Conservation (phyloP, 2,329 filamentous ascomycete genomes). For the Trichoderma semiorbis region DNA sequence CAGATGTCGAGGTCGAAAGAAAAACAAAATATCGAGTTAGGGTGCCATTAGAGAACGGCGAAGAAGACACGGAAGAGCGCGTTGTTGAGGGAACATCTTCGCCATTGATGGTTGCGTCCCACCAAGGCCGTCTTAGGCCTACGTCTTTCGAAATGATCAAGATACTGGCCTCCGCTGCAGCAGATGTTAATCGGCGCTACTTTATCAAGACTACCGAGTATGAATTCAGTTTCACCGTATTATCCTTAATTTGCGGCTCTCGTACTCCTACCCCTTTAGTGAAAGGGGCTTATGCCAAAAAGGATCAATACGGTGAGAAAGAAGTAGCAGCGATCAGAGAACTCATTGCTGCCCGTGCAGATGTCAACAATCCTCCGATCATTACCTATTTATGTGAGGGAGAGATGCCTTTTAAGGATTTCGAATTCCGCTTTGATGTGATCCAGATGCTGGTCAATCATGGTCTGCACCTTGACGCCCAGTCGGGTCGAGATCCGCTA, state of each 20-base stretch:
- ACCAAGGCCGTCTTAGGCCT: neutral
- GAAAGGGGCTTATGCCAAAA: neutral
- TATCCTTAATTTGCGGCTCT: neutral
- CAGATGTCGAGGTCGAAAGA: neutral
- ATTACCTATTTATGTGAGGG: neutral
- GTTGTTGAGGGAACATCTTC: neutral
- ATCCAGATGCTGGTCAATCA: neutral
- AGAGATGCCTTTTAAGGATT: neutral
- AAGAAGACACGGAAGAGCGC: neutral
- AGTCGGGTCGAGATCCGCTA: neutral
- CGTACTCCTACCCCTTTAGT: neutral
- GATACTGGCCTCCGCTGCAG: neutral
- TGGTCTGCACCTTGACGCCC: neutral
- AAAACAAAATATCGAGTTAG: neutral
- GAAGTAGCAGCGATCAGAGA: neutral
- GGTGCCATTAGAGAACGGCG: too few relatives aligned
- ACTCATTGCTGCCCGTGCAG: neutral
- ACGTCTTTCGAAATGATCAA: neutral
- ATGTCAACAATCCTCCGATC: neutral
- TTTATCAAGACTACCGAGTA: neutral
- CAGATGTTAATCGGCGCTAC: neutral
- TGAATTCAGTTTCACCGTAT: neutral
- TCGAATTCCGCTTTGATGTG: neutral
- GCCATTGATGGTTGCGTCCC: neutral
- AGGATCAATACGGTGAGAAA: neutral